phyloP scores from a whole-genome alignment of 129 eudicot genomes.

The Centella asiatica region DNA sequence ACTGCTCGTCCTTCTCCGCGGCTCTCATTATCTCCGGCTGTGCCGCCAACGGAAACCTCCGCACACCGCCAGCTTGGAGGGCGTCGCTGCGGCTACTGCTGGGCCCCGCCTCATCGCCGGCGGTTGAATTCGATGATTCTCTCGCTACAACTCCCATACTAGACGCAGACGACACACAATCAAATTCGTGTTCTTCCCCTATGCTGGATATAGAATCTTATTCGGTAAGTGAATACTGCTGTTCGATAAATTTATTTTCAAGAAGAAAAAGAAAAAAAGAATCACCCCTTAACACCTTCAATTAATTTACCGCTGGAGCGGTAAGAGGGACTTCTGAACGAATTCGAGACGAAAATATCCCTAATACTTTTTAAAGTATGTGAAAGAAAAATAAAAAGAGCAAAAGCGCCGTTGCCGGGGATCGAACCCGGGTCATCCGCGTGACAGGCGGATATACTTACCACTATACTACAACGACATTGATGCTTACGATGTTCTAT shows the following conservation, averaged over 20 bases:
- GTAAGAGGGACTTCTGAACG: too few species aligned
- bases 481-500: too few species aligned
- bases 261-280: too few species aligned
- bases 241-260: too few species aligned
- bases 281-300: too few species aligned
- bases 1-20: conserved; percentile 95
- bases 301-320: too few species aligned
- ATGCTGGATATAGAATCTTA: too few species aligned
- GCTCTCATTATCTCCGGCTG: conserved; percentile 99
- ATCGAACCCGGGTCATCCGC: conserved; percentile 96
- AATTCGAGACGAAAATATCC: too few species aligned
- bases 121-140: conserved; percentile 36
- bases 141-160: conserved; percentile 29
- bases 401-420: conserved; percentile 98
- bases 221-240: too few species aligned
- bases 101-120: conserved; percentile 28
- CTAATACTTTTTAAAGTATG: too few species aligned
- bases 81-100: conserved; percentile 25
- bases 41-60: conserved; percentile 79
- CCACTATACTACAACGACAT: conserved; percentile 95
- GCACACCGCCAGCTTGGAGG: conserved; percentile 16
- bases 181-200: too few species aligned
- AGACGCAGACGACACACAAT: neutral
- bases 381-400: too few species aligned
- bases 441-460: conserved; percentile 93